These are phyloP conservation scores for Batkoa obscura DNA, from an alignment of 371 early-diverging fungal genomes.

Conservation along the genomic window DNA sequence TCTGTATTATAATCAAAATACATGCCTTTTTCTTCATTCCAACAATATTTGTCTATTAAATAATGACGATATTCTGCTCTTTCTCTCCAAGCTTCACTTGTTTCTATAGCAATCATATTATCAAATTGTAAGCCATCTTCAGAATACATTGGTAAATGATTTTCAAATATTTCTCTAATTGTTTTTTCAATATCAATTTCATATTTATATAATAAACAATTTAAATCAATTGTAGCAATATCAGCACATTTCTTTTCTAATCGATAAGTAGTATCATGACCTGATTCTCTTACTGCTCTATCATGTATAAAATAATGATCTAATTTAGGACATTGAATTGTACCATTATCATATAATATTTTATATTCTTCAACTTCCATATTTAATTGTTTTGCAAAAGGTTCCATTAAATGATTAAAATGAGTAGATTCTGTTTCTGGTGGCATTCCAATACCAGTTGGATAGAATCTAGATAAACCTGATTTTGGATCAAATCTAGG, in stretches of 20 bases:
- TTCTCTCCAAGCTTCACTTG: constrained; percentile 21
- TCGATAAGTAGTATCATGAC: constrained; percentile 92
- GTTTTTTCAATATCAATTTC: constrained; percentile 72
- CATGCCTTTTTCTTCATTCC: constrained; percentile 50
- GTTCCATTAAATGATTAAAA: constrained; percentile 74
- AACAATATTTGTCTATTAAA: constrained; percentile 44
- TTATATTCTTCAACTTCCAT: constrained; percentile 48
- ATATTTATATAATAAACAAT: constrained; percentile 81
- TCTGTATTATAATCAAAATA: constrained; percentile 71
- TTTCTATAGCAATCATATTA: constrained; percentile 10
- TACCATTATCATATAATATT: constrained; percentile 36
- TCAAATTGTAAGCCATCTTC: constrained; percentile 16
- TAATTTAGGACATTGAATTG: constrained; percentile 55
- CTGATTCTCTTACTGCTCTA: constrained; percentile 89
- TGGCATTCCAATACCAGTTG: constrained; percentile 87
- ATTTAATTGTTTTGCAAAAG: constrained; percentile 51
- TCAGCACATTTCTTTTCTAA: constrained; percentile 81
- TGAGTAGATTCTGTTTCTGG: constrained; percentile 93
- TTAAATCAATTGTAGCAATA: constrained; percentile 81
- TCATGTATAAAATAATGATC: constrained; percentile 94
- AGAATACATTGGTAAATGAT: constrained; percentile 14
- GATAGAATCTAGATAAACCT: constrained; percentile 67
- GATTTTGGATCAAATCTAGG: constrained; percentile 60
- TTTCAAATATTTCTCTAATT: constrained; percentile 38
- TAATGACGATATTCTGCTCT: constrained; percentile 21